Base-by-base conservation (phyloP, 179 eudicot species). In the Corrigiola litoralis region DNA sequence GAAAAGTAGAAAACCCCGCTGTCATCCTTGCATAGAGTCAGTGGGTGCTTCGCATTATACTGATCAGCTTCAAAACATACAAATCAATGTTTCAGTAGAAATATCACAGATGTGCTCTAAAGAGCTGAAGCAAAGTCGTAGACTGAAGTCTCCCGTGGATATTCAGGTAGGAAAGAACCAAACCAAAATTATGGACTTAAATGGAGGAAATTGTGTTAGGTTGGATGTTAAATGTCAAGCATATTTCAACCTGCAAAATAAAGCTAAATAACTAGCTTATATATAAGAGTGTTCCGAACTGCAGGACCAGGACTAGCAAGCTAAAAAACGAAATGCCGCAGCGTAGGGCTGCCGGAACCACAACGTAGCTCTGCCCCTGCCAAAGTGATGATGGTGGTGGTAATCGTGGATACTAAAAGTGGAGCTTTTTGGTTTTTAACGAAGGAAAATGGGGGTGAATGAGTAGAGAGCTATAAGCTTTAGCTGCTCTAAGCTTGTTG, bases 161-260 rank as follows among this genome's bases (percentile, higher is more conserved):
- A n/a, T 33, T 51, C 8, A 24, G 21, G 3, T 6, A 56, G 41
- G 37, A 63, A 56, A 28, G 53, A 65, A 17, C n/a, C 72, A 32
- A 32, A 91, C 99, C 97, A 75, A 94, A 94, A 85, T 94, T 97
- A 78, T 94, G 99, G 77, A 77, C 79, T 68, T 90, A 95, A 6
- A 86, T 3, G 29, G 96, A 83, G 60, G 95, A 78, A 53, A 94
- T 82, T 32, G 97, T 74, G 68, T 81, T 85, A 16, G 97, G 90
- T 54, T 75, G 72, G 75, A 94, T 84, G 73, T 94, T 94, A 63
- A 97, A 94, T 17, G 99, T 94, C 87, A 94, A 72, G 69, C 99
- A 94, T 62, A 94, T 88, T 74, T 94, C 99, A 69, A 94, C 99
- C 99, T 94, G 89, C 72, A 79, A 66, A 52, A 42, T 59, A n/a